Percentiles rank a stretch among this genome's conserved stretches.
These are phyloP conservation scores for Solanum acaule DNA, from an alignment of 257 asterid genomes.

Conservation along the genomic window DNA sequence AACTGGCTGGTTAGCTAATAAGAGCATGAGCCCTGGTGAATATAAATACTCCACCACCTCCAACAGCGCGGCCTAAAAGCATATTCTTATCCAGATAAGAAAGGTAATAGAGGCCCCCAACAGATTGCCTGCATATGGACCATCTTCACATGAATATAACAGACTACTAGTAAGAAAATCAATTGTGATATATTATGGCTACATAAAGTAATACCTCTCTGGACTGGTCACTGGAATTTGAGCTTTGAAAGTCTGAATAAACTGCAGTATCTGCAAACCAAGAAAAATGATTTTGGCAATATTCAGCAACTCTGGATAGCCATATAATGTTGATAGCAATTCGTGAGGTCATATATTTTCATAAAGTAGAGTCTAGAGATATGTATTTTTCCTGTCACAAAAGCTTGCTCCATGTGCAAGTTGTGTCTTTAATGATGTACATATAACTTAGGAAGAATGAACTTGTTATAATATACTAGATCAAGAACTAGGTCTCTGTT, in stretches of 20 bases:
- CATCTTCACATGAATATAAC: neutral
- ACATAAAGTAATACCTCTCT: conserved; percentile 28
- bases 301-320: neutral
- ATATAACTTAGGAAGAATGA: neutral
- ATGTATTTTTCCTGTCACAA: neutral
- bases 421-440: neutral
- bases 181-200: neutral
- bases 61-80: conserved; percentile 87
- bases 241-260: conserved; percentile 61
- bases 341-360: neutral
- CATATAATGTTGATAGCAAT: neutral
- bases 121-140: conserved; percentile 40
- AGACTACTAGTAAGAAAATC: neutral
- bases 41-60: conserved; percentile 82
- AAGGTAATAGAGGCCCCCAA: conserved; percentile 81
- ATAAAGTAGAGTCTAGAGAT: neutral
- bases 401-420: neutral
- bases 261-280: conserved; percentile 57
- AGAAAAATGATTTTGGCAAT: neutral
- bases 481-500: neutral
- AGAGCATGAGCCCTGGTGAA: conserved; percentile 68
- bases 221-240: conserved; percentile 52
- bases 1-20: neutral
- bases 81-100: conserved; percentile 72
- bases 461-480: neutral